A percentile compares a stretch with the other conserved stretches of the same genome.
Conservation (phyloP, 805 yeast genomes). For the Maudiozyma serrabonitensis region DNA sequence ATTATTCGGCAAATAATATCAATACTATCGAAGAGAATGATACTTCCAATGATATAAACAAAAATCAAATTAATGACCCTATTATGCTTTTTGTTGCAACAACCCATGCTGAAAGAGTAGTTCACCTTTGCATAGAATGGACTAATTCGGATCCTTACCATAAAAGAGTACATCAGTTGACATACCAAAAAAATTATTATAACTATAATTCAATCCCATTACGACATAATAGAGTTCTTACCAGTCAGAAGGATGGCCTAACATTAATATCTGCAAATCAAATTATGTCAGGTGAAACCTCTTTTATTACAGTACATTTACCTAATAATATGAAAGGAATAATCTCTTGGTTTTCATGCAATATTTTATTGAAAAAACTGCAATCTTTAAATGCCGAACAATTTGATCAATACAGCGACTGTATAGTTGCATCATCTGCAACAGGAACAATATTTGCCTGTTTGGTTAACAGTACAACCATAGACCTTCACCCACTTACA, state of each 20-base stretch:
- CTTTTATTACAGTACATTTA: slow-evolving; percentile 6
- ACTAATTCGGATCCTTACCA: slow-evolving; percentile 7
- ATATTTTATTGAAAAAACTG: slow-evolving; percentile 12
- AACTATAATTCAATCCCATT: slow-evolving; percentile 15
- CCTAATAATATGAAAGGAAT: slow-evolving; percentile 10
- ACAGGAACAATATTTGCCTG: slow-evolving; percentile 20
- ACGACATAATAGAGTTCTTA: slow-evolving; percentile 11
- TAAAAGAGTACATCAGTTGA: slow-evolving; percentile 21
- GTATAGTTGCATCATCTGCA: slow-evolving; percentile 16
- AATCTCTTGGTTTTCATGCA: slow-evolving; percentile 15
- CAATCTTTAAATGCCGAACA: slow-evolving; percentile 1
- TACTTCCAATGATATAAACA: too few relatives aligned
- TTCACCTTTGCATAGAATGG: slow-evolving; percentile 23
- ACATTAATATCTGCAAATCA: slow-evolving; percentile 21
- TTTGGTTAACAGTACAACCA: slow-evolving; percentile 7
- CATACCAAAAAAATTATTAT: slow-evolving; percentile 12
- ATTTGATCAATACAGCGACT: slow-evolving; percentile 8
- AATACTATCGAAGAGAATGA: background rate
- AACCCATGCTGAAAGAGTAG: slow-evolving; percentile 12
- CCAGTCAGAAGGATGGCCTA: slow-evolving; percentile 8
- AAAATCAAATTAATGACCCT: background rate
- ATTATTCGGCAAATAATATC: background rate
- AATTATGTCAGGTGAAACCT: slow-evolving; percentile 24
- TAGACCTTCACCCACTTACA: slow-evolving; percentile 16
- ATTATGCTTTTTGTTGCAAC: slow-evolving; percentile 16